Percentiles rank a stretch among this genome's conserved stretches.
phyloP scores from a whole-genome alignment of 2,329 filamentous ascomycete genomes.

The Calonectria pauciramosa region DNA sequence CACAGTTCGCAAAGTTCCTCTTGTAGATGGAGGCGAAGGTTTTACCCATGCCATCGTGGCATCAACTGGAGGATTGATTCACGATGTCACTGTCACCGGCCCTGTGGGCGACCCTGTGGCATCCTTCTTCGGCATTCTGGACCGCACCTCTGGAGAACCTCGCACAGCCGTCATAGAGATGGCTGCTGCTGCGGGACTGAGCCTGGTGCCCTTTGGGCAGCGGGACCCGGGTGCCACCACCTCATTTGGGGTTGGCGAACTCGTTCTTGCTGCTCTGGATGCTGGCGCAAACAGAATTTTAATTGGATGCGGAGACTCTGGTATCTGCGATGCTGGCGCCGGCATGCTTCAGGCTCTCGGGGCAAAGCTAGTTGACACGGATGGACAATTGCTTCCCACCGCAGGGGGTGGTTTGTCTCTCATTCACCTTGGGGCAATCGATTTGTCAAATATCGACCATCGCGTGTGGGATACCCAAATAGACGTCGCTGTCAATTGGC shows the following conservation, averaged over 20 bases:
- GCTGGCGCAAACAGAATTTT: slow-evolving; percentile 60
- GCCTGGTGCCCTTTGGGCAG: slow-evolving; percentile 58
- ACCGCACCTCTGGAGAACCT: slow-evolving; percentile 35
- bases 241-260: slow-evolving; percentile 65
- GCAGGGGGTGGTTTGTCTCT: slow-evolving; percentile 59
- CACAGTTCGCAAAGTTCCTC: slow-evolving; percentile 60
- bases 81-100: slow-evolving; percentile 56
- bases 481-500: slow-evolving; percentile 65
- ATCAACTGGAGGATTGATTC: slow-evolving; percentile 56
- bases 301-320: slow-evolving; percentile 67
- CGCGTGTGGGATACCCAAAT: slow-evolving; percentile 49
- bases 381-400: slow-evolving; percentile 53
- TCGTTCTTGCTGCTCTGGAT: slow-evolving; percentile 61
- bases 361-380: slow-evolving; percentile 55
- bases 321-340: slow-evolving; percentile 66
- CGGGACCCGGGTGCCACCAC: slow-evolving; percentile 64
- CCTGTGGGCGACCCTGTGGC: slow-evolving; percentile 57
- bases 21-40: slow-evolving; percentile 67
- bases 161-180: slow-evolving; percentile 65
- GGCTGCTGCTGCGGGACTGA: slow-evolving; percentile 66
- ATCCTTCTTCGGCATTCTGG: slow-evolving; percentile 63
- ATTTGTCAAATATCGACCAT: slow-evolving; percentile 54
- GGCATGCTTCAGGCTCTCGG: slow-evolving; percentile 69
- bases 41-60: slow-evolving; percentile 62
- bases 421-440: slow-evolving; percentile 52